phyloP scores from a whole-genome alignment of 2,329 filamentous ascomycete genomes.

The Pyrenophora seminiperda region DNA sequence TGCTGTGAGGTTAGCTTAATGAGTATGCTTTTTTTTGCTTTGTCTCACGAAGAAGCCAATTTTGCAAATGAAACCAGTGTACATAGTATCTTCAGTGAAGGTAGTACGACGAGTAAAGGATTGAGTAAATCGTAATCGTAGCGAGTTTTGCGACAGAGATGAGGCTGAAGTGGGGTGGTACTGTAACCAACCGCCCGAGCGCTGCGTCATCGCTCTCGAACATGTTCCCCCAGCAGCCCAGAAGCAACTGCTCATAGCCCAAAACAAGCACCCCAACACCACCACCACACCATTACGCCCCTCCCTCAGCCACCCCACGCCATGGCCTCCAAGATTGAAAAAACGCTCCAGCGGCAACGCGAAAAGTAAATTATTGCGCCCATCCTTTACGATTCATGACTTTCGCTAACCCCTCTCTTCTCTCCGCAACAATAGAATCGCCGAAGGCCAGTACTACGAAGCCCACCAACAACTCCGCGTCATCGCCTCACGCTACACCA shows the following conservation, averaged over 20 bases:
- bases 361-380: slow-evolving; percentile 61
- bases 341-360: slow-evolving; percentile 76
- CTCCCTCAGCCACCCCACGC: background rate
- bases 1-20: rapidly evolving
- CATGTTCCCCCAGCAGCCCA: slow-evolving; percentile 4
- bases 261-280: background rate
- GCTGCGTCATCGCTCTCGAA: slow-evolving; percentile 26
- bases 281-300: background rate
- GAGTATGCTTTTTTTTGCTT: background rate
- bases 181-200: slow-evolving; percentile 18
- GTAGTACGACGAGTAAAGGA: too few relatives aligned
- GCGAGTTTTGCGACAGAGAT: background rate
- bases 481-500: slow-evolving; percentile 91
- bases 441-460: slow-evolving; percentile 94
- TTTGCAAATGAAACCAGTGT: too few relatives aligned
- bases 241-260: background rate
- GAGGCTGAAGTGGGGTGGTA: slow-evolving; percentile 13
- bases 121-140: background rate
- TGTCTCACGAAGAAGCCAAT: too few relatives aligned
- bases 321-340: slow-evolving; percentile 64
- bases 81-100: background rate
- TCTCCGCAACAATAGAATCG: slow-evolving; percentile 68
- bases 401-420: slow-evolving; percentile 25
- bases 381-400: background rate
- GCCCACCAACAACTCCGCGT: slow-evolving; percentile 98